Evolutionary conservation across 2,329 filamentous ascomycete genomes (phyloP).

Genomic region (Canariomyces notabilis): DNA sequence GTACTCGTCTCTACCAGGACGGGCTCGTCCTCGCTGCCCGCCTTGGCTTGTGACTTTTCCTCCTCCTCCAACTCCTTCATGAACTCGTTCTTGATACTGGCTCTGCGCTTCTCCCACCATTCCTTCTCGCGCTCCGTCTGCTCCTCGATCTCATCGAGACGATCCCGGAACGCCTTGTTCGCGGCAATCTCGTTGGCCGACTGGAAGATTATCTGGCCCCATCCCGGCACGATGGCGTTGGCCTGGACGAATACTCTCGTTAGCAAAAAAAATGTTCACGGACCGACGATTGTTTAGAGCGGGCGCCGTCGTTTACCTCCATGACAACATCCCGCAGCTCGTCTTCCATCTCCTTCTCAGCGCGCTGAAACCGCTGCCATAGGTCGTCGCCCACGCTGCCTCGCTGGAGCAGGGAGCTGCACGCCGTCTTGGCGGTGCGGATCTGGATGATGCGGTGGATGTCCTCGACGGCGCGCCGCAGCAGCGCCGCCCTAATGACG

Average conservation of each 20-base stretch:
- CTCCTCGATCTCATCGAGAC: constrained; percentile 68
- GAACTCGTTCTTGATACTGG: constrained; percentile 67
- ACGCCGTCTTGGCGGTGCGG: constrained; percentile 80
- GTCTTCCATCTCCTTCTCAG: constrained; percentile 96
- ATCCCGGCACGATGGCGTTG: constrained; percentile 80
- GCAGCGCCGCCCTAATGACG: constrained; percentile 78
- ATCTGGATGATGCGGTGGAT: constrained; percentile 88
- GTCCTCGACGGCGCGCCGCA: constrained; percentile 86
- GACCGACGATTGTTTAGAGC: background rate
- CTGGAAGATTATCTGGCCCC: constrained; percentile 96
- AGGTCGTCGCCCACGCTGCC: constrained; percentile 94
- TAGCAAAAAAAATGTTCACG: background rate
- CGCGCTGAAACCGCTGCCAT: constrained; percentile 85
- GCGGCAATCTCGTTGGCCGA: constrained; percentile 93
- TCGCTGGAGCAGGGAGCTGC: constrained; percentile 75
- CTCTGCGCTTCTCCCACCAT: constrained; percentile 87
- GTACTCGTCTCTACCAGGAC: constrained; percentile 66
- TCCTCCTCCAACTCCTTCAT: constrained; percentile 78
- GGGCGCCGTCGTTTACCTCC: constrained; percentile 63
- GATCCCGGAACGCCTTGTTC: constrained; percentile 70
- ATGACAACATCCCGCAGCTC: constrained; percentile 90
- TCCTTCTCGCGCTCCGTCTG: constrained; percentile 70
- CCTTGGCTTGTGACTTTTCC: constrained; percentile 35
- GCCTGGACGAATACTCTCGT: constrained; percentile 59
- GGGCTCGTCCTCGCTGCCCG: constrained; percentile 64